Base-by-base conservation (phyloP, 1,284 basidiomycete species). In the Pyrrhoderma noxium region DNA sequence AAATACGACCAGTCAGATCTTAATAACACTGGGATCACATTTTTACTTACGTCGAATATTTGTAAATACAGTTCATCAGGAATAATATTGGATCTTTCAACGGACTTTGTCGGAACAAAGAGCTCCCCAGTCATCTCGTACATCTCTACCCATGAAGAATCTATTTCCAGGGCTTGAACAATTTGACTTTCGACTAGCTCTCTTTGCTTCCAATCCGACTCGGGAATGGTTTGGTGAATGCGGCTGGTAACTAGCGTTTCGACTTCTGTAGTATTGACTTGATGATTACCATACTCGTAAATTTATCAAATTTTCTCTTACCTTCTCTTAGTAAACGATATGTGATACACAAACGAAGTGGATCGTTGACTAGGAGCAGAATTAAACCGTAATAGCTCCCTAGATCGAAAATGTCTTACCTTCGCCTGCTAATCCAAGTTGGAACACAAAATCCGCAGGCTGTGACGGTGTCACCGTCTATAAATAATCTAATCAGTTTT, bases 311-410 rank as follows among this genome's bases (percentile, higher is more conserved):
- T 5, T 16, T 14, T 7, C 38, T 18, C 22, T 1, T 39, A 89
- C 88, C 88, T 75, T 90, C 85, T 14, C 79, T 77, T 31, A 90
- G 67, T 65, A 82, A 78, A 22, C 85, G 77, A 64, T 89, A 92
- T 46, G 69, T 73, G 49, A 92, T 79, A 19, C 72, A 67, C 23
- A 92, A 67, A 25, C 68, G 70, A 19, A 89, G 65, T 0, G 82
- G 70, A 43, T 85, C 83, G 45, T 73, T 69, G n/a, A 79, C 83
- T 85, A 51, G 2, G 40, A 25, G 50, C 21, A 23, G n/a, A 35
- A 40, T 5, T 40, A 22, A 31, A 18, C 35, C 9, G 35, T 40
- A 40, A 5, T 7, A 22, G 8, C n/a, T 19, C 39, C 3, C 2
- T 14, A 31, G n/a, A 5, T 44, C 14, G 34, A 8, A 16, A 36